phyloP scores from a whole-genome alignment of 2,329 filamentous ascomycete species.

The Phialocephala subalpina region DNA sequence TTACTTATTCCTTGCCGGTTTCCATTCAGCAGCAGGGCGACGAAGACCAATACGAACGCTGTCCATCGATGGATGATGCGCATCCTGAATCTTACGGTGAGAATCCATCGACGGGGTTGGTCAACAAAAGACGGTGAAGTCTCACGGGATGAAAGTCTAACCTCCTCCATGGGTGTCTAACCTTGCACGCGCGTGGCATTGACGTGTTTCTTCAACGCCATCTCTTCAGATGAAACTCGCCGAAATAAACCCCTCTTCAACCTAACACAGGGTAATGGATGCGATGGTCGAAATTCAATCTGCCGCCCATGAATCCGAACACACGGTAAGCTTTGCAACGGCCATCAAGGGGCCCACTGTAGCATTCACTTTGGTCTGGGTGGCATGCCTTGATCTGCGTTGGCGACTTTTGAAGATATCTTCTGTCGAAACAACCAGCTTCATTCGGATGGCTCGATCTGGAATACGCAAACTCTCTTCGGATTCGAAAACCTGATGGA shows the following conservation, averaged over 20 bases:
- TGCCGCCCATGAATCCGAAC: not conserved
- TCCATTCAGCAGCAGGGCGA: too few species aligned
- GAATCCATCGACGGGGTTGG: not conserved
- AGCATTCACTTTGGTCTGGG: not conserved
- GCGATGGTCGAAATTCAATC: not conserved
- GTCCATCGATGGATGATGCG: not conserved
- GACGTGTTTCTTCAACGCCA: slow-evolving; percentile 6
- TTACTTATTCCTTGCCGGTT: not conserved
- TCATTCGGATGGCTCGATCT: not conserved
- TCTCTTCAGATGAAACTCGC: slow-evolving; percentile 3
- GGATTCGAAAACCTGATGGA: not conserved
- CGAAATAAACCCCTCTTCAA: not conserved
- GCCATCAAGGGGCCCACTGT: not conserved
- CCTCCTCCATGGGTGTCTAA: not conserved
- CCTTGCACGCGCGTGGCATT: not conserved
- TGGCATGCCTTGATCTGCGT: not conserved
- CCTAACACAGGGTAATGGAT: not conserved
- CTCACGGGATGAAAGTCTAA: not conserved
- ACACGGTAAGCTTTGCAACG: not conserved
- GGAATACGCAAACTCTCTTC: slow-evolving; percentile 1
- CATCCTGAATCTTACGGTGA: not conserved
- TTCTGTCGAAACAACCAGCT: not conserved
- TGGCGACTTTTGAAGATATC: not conserved
- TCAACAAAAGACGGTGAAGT: slow-evolving; percentile 1
- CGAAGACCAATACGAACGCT: not conserved